Evolutionary conservation across 441 rosid species (phyloP), one percentile per base, ranked within the genome.

Genomic region (Euphorbia corollata): DNA sequence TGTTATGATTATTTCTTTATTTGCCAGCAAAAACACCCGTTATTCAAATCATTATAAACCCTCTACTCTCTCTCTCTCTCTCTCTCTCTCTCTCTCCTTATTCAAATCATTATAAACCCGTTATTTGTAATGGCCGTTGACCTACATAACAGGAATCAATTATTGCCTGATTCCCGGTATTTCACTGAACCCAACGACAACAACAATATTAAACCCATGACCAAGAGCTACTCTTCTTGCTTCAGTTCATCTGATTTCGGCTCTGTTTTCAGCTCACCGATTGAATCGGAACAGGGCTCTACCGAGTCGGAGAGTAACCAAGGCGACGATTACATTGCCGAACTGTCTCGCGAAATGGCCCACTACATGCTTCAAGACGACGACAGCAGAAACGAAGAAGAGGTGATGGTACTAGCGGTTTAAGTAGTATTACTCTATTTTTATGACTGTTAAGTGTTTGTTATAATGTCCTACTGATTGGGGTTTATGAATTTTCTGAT

Each of bases 321-420:
- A 36, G 89, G 85, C 32, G 96, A 82, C 69, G 80, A 75, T 43
- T 86, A 81, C 63, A 74, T 78, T 24, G 79, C 84, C 22, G 88
- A 87, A 81, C 72, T 90, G 85, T 82, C 87, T 65, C 92, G 86
- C 15, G 88, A 80, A 85, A 92, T 92, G 98, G 85, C 94, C 72
- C 78, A 86, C 45, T 74, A 71, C 80, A 90, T 86, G 97, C 85
- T 90, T 57, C 87, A 81, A 54, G 98, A 90, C 18, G 90, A 86
- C 59, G 88, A 85, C 13, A 58, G 19, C 16, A 74, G 73, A 60
- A 80, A 71, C 19, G 83, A 62, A 67, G 75, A 79, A 78, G 82
- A 65, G 71, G 71, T 59, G 43, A 0, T 6, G 3, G 36, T 32
- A 32, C 36, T 32, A 32, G 36, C 6, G 2, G 36, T 32, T 32